Conservation (phyloP, 208 protist genomes). For the Porcisia deanei region DNA sequence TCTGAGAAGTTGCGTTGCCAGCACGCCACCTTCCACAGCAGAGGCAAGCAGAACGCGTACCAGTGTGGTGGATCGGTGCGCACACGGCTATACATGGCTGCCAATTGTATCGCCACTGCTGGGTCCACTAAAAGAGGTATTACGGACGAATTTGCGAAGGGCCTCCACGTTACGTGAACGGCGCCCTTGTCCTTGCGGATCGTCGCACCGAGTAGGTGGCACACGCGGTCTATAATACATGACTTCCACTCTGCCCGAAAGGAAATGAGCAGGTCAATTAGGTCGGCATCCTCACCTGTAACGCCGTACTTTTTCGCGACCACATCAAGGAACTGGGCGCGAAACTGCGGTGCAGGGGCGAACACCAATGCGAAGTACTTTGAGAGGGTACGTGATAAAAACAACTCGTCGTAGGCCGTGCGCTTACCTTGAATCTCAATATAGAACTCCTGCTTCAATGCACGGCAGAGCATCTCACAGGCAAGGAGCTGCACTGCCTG, state of each 20-base stretch:
- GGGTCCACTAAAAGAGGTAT: constrained; percentile 61
- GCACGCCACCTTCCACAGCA: constrained; percentile 68
- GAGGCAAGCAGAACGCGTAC: constrained; percentile 72
- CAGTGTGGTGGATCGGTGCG: constrained; percentile 60
- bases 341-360: constrained; percentile 38
- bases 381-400: constrained; percentile 41
- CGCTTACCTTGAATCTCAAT: constrained; percentile 81
- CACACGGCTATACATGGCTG: constrained; percentile 43
- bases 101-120: constrained; percentile 38
- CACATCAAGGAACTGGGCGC: constrained; percentile 48
- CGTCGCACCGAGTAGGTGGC: constrained; percentile 59
- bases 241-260: constrained; percentile 41
- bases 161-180: constrained; percentile 49
- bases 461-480: constrained; percentile 75
- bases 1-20: constrained; percentile 57
- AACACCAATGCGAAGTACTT: constrained; percentile 65
- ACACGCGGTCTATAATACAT: constrained; percentile 61
- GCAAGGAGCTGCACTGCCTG: constrained; percentile 40
- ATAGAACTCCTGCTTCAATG: constrained; percentile 86
- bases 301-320: constrained; percentile 79
- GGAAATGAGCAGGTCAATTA: constrained; percentile 44
- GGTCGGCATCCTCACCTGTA: constrained; percentile 60
- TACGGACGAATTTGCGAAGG: constrained; percentile 50
- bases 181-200: constrained; percentile 30
- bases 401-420: constrained; percentile 72